Base-by-base conservation (phyloP, 2,329 filamentous ascomycete species). In the Tricladium varicosporioides region DNA sequence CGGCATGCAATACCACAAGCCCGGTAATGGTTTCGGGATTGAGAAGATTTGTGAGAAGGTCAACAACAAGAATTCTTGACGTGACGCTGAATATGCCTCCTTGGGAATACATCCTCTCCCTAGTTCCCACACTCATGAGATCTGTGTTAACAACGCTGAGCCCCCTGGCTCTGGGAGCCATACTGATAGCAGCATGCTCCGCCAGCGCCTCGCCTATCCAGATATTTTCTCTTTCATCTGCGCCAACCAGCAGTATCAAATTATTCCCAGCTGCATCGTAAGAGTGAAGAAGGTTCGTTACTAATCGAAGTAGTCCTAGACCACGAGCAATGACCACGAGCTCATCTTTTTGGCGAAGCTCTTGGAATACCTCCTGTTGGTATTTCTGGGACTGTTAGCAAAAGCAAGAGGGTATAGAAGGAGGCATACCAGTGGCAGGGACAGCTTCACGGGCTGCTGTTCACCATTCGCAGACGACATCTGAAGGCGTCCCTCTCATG, bases 241-340 rank as follows among this genome's bases (percentile, higher is more conserved):
- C 92, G 9, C 92, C 92, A 44, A 97, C 85, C 16, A 99, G 76
- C 46, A 99, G 79, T 49, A 99, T 87, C 54, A 99, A 78, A 69
- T 96, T 97, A 74, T 94, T 95, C 13, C 94, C 94, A 2, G 91
- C 91, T 1, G 92, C 92, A 80, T 99, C 94, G 75, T 97, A 97
- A 16, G 92, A 92, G 74, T 99, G 94, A 27, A 99, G 84, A 42
- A 99, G 83, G 71, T 97, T 99, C n/a, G 91, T 95, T 69, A 97
- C 83, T 56, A 99, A 84, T 64, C 92, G 91, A 72, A 97, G 84
- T 47, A 97, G 86, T 66, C 94, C 94, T 48, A 99, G 86, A 65
- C 94, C 94, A 53, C 91, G 89, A 44, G 93, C 94, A 54, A 97
- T 83, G 54, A 99, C 81, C 67, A 97, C 88, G 63, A 99, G 86